Base-by-base conservation (phyloP, 2,329 filamentous ascomycete species). In the Phoma sp. region DNA sequence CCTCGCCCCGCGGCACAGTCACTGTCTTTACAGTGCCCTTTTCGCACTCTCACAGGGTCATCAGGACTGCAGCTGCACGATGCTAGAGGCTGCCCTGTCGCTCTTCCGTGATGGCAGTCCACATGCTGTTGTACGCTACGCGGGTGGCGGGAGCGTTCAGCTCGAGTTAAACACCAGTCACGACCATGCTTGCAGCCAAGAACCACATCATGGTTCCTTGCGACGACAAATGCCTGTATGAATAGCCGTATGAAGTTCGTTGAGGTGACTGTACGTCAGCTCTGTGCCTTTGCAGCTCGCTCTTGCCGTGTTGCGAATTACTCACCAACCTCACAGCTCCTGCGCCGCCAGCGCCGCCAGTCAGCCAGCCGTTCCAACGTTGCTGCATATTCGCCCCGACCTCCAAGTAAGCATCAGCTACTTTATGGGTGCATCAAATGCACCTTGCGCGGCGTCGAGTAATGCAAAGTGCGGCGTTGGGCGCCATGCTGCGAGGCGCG, bases 81-180 rank as follows among this genome's bases (percentile, higher is more conserved):
- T 60, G 54, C 55, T 53, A 63, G 58, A 60, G 55, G 61, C 62
- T 49, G 52, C 59, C 48, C 51, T 55, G 55, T 61, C 57, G 64
- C 62, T 45, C 61, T 64, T 58, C 58, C 53, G 58, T 60, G 55
- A 69, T 51, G 56, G 63, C 64, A 58, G 67, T 56, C 59, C 64
- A 63, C 62, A 59, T 17, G 52, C 62, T 58, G 59, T 53, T 17
- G 46, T 46, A 31, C 24, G 24, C 37, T 51, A 38, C 25, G 10
- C 24, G 32, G 43, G 46, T 44, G 45, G 39, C 51, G 45, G 40
- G 41, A 60, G 43, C 49, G 44, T 60, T 70, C 71, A 74, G 70
- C 69, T 74, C 55, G 58, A 57, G 63, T 63, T 60, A 59, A 62
- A 57, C 61, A 62, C 60, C 56, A 62, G 63, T 58, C 48, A 54